Evolutionary conservation across 768 basidiomycete genomes (phyloP), one percentile per base, ranked within the genome.

Genomic region (Mycena haematopus): DNA sequence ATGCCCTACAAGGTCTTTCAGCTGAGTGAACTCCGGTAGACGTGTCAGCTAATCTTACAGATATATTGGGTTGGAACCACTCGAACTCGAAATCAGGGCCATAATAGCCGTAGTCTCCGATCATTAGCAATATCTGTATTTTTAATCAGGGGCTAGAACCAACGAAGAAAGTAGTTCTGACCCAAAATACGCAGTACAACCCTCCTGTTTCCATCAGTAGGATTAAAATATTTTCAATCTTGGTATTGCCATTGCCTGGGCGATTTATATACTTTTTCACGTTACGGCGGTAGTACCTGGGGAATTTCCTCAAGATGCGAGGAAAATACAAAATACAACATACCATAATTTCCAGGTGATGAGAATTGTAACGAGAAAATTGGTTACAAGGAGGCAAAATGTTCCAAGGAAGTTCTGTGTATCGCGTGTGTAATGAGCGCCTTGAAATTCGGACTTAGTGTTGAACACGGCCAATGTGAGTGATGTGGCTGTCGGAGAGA

Each of bases 311-410:
- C 24, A 47, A 14, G 1, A 38, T 21, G 22, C 8, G 33, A 7
- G 35, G n/a, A n/a, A 22, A 21, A 17, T 15, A 14, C 22, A 17
- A 27, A 3, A 19, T 11, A 15, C 17, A 3, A 53, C 62, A 5
- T 36, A 64, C 68, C 68, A 69, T 21, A 65, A n/a, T 47, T 67
- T 69, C 10, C 36, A 61, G 33, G 42, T 56, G n/a, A 69, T 69
- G 45, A 68, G 58, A 2, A 21, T 56, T 2, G 68, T 69, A 6
- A 31, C 54, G 2, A 45, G 10, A 33, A 69, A 66, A 45, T 69
- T 69, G 5, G 68, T 69, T 22, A 63, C 31, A 11, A 69, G 56
- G 0, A 65, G 58, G 10, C 56, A 42, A 25, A 69, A 60, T 9
- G 68, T 65, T n/a, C 68, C 60, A 27, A 65, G 57, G 54, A 69